These are phyloP conservation scores for Royoungia palumana DNA, from an alignment of 768 basidiomycete genomes.

Conservation along the genomic window DNA sequence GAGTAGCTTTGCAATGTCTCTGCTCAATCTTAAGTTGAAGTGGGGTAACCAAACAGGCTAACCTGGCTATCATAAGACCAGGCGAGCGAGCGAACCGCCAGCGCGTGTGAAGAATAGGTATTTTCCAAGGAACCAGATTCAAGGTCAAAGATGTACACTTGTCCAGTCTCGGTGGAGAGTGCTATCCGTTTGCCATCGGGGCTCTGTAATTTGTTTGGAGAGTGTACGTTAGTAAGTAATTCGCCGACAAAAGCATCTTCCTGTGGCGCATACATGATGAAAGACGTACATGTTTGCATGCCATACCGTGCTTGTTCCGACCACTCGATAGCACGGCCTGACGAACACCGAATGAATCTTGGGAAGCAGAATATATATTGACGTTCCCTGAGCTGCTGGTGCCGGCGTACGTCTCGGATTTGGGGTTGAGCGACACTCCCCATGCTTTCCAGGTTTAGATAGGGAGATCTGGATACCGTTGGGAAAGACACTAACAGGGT, in stretches of 20 bases:
- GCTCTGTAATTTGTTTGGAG: conserved; percentile 48
- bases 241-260: too few species aligned
- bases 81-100: conserved; percentile 80
- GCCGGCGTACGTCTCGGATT: conserved; percentile 68
- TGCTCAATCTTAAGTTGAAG: not conserved
- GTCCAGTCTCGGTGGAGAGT: conserved; percentile 81
- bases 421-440: conserved; percentile 80
- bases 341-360: conserved; percentile 64
- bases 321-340: conserved; percentile 60
- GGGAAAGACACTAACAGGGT: conserved; percentile 52
- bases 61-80: conserved; percentile 93
- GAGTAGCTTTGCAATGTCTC: conserved; percentile 54
- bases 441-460: conserved; percentile 50
- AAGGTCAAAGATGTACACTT: conserved; percentile 82
- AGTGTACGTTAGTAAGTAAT: conserved; percentile 4
- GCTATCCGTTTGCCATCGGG: conserved; percentile 84
- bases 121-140: conserved; percentile 61
- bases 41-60: conserved; percentile 22
- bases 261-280: not conserved
- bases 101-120: conserved; percentile 85
- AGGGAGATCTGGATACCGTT: not conserved
- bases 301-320: conserved; percentile 75
- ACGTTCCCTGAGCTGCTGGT: conserved; percentile 71
- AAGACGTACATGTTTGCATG: conserved; percentile 59
- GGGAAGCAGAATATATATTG: conserved; percentile 65